Conservation (phyloP, 441 rosid species). For the Viola pubescens region DNA sequence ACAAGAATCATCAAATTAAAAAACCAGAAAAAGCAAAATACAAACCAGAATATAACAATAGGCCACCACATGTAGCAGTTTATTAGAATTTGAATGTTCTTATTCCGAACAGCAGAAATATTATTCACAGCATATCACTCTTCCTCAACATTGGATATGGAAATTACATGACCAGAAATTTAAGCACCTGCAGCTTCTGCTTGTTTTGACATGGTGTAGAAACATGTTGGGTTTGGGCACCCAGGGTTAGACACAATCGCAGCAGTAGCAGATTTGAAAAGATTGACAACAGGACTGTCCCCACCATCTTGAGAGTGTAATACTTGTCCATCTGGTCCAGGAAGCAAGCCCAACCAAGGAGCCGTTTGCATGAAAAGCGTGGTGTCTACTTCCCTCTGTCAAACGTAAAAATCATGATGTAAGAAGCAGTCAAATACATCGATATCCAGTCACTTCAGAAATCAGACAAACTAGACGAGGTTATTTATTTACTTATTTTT, state of each 20-base stretch:
- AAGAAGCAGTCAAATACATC: slow-evolving; percentile 21
- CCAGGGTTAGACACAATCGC: slow-evolving; percentile 71
- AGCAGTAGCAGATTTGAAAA: slow-evolving; percentile 80
- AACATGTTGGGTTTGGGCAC: slow-evolving; percentile 76
- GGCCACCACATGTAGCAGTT: slow-evolving; percentile 5
- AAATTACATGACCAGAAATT: slow-evolving; percentile 7
- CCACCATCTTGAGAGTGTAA: slow-evolving; percentile 69
- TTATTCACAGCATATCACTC: too few species aligned
- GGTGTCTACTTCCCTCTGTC: slow-evolving; percentile 88
- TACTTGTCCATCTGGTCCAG: slow-evolving; percentile 86
- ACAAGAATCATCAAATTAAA: slow-evolving; percentile 14
- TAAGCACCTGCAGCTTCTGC: slow-evolving; percentile 99
- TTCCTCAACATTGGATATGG: not conserved
- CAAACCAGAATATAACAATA: not conserved
- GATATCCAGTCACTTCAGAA: slow-evolving; percentile 11
- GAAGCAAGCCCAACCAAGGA: slow-evolving; percentile 88
- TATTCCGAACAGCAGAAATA: too few species aligned
- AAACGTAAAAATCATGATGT: slow-evolving; percentile 13
- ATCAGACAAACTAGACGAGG: slow-evolving; percentile 2
- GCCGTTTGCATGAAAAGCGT: slow-evolving; percentile 91
- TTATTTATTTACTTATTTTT: not conserved
- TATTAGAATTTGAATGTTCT: not conserved
- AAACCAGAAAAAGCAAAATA: slow-evolving; percentile 12
- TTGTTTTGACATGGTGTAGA: slow-evolving; percentile 91
- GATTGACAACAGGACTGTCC: slow-evolving; percentile 82